These are phyloP conservation scores for Candida anutae DNA, from an alignment of 1,139 yeast genomes.

Conservation along the genomic window DNA sequence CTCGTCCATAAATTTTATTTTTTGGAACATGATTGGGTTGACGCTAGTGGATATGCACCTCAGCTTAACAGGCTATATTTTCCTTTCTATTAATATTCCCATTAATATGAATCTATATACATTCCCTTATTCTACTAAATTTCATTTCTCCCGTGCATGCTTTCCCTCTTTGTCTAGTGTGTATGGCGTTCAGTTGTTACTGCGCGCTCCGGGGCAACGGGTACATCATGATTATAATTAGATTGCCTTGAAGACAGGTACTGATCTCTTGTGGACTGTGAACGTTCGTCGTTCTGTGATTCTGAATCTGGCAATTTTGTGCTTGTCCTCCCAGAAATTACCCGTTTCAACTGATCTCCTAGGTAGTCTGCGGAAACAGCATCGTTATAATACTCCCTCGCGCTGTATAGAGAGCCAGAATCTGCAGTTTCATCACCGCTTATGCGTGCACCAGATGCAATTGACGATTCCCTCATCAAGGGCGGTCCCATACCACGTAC, in stretches of 20 bases:
- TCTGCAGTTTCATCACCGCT: conserved; percentile 3
- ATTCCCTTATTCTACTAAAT: conserved; percentile 1
- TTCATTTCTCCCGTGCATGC: too few relatives aligned
- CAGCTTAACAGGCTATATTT: not conserved
- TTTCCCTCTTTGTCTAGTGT: too few relatives aligned
- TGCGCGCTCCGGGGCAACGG: too few relatives aligned
- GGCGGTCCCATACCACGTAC: conserved; percentile 72
- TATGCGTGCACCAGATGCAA: conserved; percentile 33
- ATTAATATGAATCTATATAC: conserved; percentile 2
- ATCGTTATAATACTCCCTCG: conserved; percentile 3
- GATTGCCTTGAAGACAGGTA: too few relatives aligned
- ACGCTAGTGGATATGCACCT: conserved; percentile 1
- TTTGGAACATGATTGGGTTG: not conserved
- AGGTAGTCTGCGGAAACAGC: conserved; percentile 20
- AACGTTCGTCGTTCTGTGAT: too few relatives aligned
- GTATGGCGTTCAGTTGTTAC: too few relatives aligned
- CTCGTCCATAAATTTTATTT: conserved; percentile 42
- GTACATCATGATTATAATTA: too few relatives aligned
- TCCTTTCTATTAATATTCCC: conserved; percentile 1
- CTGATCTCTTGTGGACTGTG: too few relatives aligned
- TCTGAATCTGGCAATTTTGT: too few relatives aligned
- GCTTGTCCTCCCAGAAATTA: conserved; percentile 7
- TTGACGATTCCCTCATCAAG: conserved; percentile 43
- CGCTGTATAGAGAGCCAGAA: conserved; percentile 2
- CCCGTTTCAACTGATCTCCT: conserved; percentile 20